Evolutionary conservation across 1,284 basidiomycete genomes (phyloP).

Genomic region (Cryptococcus sp.): DNA sequence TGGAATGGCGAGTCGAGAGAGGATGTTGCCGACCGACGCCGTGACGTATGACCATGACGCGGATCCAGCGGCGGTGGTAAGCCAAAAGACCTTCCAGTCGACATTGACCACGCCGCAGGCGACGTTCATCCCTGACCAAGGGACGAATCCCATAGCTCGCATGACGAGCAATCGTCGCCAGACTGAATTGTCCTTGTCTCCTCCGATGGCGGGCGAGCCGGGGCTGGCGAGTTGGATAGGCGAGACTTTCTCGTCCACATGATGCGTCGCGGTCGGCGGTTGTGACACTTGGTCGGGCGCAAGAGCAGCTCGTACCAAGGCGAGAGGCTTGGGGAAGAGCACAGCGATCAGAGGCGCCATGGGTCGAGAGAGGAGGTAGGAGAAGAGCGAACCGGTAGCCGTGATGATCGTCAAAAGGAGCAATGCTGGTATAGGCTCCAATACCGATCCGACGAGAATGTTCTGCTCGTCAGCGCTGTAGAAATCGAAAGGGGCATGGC

Average conservation of each 20-base stretch:
- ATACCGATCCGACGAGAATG: conserved; percentile 78
- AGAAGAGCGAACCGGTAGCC: conserved; percentile 72
- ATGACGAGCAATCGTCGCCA: conserved; percentile 82
- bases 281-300: conserved; percentile 30
- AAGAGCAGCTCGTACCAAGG: conserved; percentile 53
- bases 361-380: conserved; percentile 72
- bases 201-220: conserved; percentile 26
- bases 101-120: conserved; percentile 86
- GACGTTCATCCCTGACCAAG: conserved; percentile 91
- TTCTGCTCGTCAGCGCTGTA: conserved; percentile 55
- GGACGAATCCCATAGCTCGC: conserved; percentile 79
- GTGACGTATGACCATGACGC: conserved; percentile 61
- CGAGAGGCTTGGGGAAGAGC: conserved; percentile 72
- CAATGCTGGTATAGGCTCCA: conserved; percentile 72
- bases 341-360: conserved; percentile 72
- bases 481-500: not conserved
- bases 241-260: conserved; percentile 40
- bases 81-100: conserved; percentile 72
- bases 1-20: conserved; percentile 40
- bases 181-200: conserved; percentile 47
- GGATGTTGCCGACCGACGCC: conserved; percentile 44
- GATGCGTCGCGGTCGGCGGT: conserved; percentile 2
- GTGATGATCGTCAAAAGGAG: conserved; percentile 72
- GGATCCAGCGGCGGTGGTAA: conserved; percentile 74
- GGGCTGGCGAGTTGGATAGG: conserved; percentile 31